Conservation (phyloP, 371 early-diverging fungal species). For the Mortierella sp. region DNA sequence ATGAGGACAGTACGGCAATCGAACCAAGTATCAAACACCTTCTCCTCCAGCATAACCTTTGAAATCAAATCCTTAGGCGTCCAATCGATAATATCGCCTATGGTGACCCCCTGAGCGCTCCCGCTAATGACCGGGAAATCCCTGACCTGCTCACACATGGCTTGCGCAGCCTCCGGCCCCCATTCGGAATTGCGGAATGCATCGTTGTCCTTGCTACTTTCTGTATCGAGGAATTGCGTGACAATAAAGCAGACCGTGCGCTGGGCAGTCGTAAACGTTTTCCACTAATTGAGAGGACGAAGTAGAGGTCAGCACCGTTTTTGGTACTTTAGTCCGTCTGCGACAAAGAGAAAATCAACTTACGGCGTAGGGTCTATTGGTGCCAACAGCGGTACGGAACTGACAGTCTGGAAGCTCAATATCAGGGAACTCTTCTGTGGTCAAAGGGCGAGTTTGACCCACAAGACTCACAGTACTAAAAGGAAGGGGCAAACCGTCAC, state of each 20-base stretch:
- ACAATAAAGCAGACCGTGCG: constrained; percentile 40
- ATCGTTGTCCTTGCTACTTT: constrained; percentile 33
- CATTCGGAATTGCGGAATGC: constrained; percentile 42
- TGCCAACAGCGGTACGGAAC: constrained; percentile 39
- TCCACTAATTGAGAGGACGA: constrained; percentile 25
- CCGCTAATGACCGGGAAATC: constrained; percentile 29
- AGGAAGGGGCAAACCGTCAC: constrained; percentile 26
- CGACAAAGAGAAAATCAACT: neutral
- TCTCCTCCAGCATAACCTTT: constrained; percentile 23
- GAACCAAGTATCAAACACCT: constrained; percentile 26
- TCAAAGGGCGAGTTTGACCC: constrained; percentile 32
- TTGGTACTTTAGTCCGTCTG: too few species aligned
- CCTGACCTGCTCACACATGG: constrained; percentile 42
- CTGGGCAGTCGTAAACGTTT: constrained; percentile 37
- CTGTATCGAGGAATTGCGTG: constrained; percentile 23
- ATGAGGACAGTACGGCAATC: constrained; percentile 14
- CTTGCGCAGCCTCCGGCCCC: constrained; percentile 38
- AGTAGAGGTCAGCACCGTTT: too few species aligned
- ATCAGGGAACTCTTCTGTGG: constrained; percentile 30
- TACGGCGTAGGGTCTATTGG: constrained; percentile 40
- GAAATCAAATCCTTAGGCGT: constrained; percentile 11
- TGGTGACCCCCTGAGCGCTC: neutral
- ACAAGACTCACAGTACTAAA: constrained; percentile 39
- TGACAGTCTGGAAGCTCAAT: constrained; percentile 29
- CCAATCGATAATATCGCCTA: constrained; percentile 18